Evolutionary conservation across 768 basidiomycete species (phyloP), one percentile per base, ranked within the genome.

Genomic region (Collybia nuda): DNA sequence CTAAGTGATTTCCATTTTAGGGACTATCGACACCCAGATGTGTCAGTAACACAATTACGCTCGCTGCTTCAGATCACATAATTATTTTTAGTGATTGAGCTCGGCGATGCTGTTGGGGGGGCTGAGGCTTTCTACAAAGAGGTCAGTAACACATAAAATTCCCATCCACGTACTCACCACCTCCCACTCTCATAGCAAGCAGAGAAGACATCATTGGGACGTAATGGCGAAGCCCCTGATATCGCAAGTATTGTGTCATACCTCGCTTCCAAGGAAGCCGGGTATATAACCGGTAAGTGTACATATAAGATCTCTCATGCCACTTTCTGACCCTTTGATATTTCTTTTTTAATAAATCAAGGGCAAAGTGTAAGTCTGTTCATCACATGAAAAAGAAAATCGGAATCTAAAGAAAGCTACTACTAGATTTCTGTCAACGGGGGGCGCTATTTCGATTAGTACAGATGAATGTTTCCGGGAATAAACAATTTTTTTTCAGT

Each of bases 181-280:
- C 21, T 8, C 29, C 3, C 5, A 19, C 35, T 12, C 14, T 17
- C 21, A 14, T 21, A 59, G 57, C 35, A 49, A 2, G 48, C 37
- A 11, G n/a, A 39, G 3, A 32, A 6, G 3, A 41, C 41, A 12
- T 52, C 59, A 5, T 40, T 62, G 1, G 55, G 56, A 15, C 32
- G 54, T 14, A 58, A 56, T 18, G 69, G 60, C 2, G 50, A 59
- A 7, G 60, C 67, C 1, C 64, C 63, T 11, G 65, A 74, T 15
- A 50, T 75, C 4, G 72, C 73, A 21, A 58, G 62, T 12, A 26
- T 70, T 11, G 72, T 75, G 1, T 71, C 70, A 1, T 74, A 67
- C 46, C 61, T 74, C 2, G 65, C 63, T 9, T 72, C 70, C 5
- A 63, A 66, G 48, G 67, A 70, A 22, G 62, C 69, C 0, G 55